These are phyloP conservation scores for Clavispora phyllophila DNA, from an alignment of 805 yeast species.

Conservation along the genomic window DNA sequence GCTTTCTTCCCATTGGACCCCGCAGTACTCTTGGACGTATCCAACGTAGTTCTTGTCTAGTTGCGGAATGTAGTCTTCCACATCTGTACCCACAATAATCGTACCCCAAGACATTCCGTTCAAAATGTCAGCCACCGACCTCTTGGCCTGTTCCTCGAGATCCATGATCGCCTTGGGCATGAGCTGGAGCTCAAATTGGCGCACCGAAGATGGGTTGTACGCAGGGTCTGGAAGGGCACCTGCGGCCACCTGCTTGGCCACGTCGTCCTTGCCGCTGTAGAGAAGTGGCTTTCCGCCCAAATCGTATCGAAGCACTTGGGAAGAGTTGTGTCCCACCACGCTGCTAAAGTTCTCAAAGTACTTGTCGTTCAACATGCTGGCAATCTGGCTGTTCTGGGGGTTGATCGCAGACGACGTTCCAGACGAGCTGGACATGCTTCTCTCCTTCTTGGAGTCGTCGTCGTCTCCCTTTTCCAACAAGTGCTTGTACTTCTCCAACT, in stretches of 20 bases:
- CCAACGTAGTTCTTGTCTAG: slow-evolving; percentile 68
- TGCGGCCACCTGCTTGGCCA: slow-evolving; percentile 39
- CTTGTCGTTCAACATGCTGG: slow-evolving; percentile 63
- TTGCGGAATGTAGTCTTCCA: slow-evolving; percentile 54
- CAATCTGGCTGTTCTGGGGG: slow-evolving; percentile 26
- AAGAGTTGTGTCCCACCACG: slow-evolving; percentile 73
- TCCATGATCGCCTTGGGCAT: slow-evolving; percentile 93
- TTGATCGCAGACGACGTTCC: slow-evolving; percentile 12
- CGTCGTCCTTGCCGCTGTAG: slow-evolving; percentile 59
- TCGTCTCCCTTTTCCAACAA: slow-evolving; percentile 48
- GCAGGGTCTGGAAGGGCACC: slow-evolving; percentile 52
- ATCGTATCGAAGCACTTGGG: slow-evolving; percentile 83
- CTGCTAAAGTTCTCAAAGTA: slow-evolving; percentile 76
- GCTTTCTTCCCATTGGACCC: slow-evolving; percentile 78
- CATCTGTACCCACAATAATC: slow-evolving; percentile 73
- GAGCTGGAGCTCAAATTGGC: slow-evolving; percentile 80
- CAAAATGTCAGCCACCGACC: slow-evolving; percentile 37
- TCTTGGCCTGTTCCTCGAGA: slow-evolving; percentile 46
- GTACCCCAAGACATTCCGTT: slow-evolving; percentile 99
- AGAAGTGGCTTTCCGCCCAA: slow-evolving; percentile 72
- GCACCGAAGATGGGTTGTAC: slow-evolving; percentile 51
- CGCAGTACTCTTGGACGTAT: slow-evolving; percentile 73
- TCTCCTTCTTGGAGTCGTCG: slow-evolving; percentile 21
- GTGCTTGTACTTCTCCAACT: slow-evolving; percentile 39
- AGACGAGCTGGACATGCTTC: slow-evolving; percentile 13